Evolutionary conservation across 2,329 filamentous ascomycete genomes (phyloP).

Genomic region (Diaporthe sp.): DNA sequence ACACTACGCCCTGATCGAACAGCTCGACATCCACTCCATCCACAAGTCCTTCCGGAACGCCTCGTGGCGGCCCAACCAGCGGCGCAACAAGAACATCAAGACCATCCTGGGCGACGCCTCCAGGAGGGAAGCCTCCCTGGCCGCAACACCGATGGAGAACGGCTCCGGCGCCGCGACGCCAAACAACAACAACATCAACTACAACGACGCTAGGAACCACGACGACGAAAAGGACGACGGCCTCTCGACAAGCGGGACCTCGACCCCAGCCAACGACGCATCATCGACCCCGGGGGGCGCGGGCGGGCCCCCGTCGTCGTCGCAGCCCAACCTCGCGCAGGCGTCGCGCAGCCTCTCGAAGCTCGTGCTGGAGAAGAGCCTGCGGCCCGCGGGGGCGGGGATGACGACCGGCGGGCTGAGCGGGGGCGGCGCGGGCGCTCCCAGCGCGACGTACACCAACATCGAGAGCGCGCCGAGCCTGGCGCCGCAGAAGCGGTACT

Average conservation of each 20-base stretch:
- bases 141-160: conserved; percentile 83
- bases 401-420: conserved; percentile 41
- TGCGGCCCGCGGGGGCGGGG: conserved; percentile 54
- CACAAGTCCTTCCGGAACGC: conserved; percentile 92
- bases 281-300: conserved; percentile 42
- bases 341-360: conserved; percentile 88
- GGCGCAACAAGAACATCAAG: conserved; percentile 99
- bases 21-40: conserved; percentile 89
- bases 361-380: conserved; percentile 87
- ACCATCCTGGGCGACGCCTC: conserved; percentile 91
- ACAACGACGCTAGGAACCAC: conserved; percentile 43
- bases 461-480: conserved; percentile 91
- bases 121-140: conserved; percentile 85
- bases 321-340: conserved; percentile 82
- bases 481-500: conserved; percentile 88
- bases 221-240: conserved; percentile 56
- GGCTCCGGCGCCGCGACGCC: conserved; percentile 81
- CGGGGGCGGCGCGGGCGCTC: conserved; percentile 60
- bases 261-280: conserved; percentile 59
- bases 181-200: conserved; percentile 45
- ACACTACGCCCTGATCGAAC: conserved; percentile 87
- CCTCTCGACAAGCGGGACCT: conserved; percentile 66
- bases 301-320: conserved; percentile 47
- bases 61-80: conserved; percentile 90
- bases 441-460: conserved; percentile 90